Evolutionary conservation across 129 eudicot genomes (phyloP).

Genomic region (Smallanthus sonchifolius): DNA sequence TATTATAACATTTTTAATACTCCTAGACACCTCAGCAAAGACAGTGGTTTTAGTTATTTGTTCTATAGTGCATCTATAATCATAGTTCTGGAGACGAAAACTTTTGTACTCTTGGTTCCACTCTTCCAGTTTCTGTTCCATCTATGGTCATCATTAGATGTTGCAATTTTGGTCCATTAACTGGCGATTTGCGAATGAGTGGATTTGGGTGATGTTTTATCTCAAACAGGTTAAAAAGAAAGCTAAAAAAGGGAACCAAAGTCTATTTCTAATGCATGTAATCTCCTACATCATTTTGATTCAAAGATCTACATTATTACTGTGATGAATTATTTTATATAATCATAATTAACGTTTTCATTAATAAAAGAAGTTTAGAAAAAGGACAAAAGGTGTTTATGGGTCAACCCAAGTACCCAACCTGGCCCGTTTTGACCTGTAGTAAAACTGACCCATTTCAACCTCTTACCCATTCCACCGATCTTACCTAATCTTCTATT

Average conservation of each 20-base stretch:
- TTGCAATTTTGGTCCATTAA: background rate
- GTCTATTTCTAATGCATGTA: background rate
- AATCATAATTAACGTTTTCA: background rate
- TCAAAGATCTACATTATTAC: background rate
- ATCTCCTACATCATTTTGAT: background rate
- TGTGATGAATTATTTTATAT: too few species aligned
- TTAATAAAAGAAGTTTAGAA: background rate
- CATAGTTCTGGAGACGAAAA: background rate
- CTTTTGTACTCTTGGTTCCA: background rate
- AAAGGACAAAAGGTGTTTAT: background rate
- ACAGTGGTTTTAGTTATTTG: background rate
- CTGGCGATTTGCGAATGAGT: background rate
- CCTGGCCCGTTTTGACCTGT: background rate
- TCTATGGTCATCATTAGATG: background rate
- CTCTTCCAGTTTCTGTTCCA: background rate
- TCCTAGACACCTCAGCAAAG: background rate
- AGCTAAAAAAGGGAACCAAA: background rate
- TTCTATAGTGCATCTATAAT: background rate
- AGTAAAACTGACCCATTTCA: background rate
- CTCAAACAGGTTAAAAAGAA: background rate
- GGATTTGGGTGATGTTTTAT: background rate
- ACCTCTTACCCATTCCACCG: background rate
- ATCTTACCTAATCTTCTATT: background rate
- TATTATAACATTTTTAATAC: background rate
- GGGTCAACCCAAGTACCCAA: background rate